phyloP scores from a whole-genome alignment of 345 rosid species.

The Cardamine resedifolia region DNA sequence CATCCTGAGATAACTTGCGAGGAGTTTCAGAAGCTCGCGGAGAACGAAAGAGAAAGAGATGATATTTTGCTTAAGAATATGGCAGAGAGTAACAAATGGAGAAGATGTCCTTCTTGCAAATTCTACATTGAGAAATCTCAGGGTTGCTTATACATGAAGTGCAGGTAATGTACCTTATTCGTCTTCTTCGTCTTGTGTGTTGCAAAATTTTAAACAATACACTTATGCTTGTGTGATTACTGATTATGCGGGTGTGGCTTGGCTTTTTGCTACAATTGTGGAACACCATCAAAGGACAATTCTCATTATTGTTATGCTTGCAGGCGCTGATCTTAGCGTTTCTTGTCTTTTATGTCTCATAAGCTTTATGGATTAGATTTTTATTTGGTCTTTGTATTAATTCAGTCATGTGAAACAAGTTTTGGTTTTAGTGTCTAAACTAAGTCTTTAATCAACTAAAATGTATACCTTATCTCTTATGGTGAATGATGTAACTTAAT shows the following conservation, averaged over 20 bases:
- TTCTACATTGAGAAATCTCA: constrained; percentile 43
- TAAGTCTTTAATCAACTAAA: background rate
- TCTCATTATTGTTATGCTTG: constrained; percentile 14
- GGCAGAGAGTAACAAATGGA: constrained; percentile 48
- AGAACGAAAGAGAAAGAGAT: constrained; percentile 45
- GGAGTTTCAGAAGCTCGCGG: constrained; percentile 43
- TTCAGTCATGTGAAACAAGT: background rate
- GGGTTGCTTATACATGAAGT: constrained; percentile 50
- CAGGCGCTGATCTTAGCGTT: background rate
- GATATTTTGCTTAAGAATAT: constrained; percentile 49
- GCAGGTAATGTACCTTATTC: constrained; percentile 42
- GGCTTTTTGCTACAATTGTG: constrained; percentile 53
- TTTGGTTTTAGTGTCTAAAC: background rate
- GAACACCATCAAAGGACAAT: constrained; percentile 8
- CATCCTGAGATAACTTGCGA: constrained; percentile 46
- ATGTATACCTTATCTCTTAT: background rate
- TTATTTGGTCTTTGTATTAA: background rate
- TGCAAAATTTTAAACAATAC: background rate
- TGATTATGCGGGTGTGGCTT: constrained; percentile 42
- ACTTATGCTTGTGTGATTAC: background rate
- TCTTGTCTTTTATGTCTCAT: background rate
- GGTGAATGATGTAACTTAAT: background rate
- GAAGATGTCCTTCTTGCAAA: constrained; percentile 49
- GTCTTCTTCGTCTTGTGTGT: background rate
- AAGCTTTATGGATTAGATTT: background rate